Percentiles rank a stretch among this genome's conserved stretches.
phyloP scores from a whole-genome alignment of 371 early-diverging fungal species.

The Aphelidium insulamus region DNA sequence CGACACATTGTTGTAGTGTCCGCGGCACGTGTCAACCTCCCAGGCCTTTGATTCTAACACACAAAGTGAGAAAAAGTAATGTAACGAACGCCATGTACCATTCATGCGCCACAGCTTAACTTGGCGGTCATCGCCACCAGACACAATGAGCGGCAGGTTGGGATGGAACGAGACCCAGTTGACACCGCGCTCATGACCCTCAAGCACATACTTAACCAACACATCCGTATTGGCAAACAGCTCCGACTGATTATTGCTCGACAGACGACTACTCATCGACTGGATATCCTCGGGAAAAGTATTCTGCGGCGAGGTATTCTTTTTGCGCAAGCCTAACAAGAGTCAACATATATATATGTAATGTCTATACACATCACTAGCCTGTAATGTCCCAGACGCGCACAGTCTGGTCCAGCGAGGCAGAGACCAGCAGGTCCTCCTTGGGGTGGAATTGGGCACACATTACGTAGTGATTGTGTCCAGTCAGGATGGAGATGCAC shows the following conservation, averaged over 20 bases:
- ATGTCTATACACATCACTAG: slow-evolving; percentile 10
- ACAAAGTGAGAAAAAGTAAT: background rate
- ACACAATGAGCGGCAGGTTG: slow-evolving; percentile 74
- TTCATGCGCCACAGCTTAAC: slow-evolving; percentile 97
- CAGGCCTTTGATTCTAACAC: slow-evolving; percentile 70
- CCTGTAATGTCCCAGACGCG: slow-evolving; percentile 97
- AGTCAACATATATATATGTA: slow-evolving; percentile 1
- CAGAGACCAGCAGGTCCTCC: slow-evolving; percentile 85
- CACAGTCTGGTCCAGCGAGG: slow-evolving; percentile 94
- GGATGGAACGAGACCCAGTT: slow-evolving; percentile 96
- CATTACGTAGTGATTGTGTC: slow-evolving; percentile 99
- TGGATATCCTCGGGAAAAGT: slow-evolving; percentile 28
- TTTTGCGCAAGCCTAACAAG: slow-evolving; percentile 46
- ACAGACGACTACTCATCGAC: slow-evolving; percentile 27
- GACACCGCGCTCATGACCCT: slow-evolving; percentile 97
- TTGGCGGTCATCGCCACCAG: slow-evolving; percentile 94
- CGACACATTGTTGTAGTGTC: slow-evolving; percentile 95
- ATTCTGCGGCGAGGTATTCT: slow-evolving; percentile 21
- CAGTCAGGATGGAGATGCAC: slow-evolving; percentile 90
- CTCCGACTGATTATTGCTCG: slow-evolving; percentile 43
- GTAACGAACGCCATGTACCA: slow-evolving; percentile 16
- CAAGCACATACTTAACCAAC: slow-evolving; percentile 90
- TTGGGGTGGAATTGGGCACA: slow-evolving; percentile 92
- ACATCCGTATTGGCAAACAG: slow-evolving; percentile 87
- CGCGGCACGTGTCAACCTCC: slow-evolving; percentile 94